phyloP scores from a whole-genome alignment of 2,329 filamentous ascomycete species.

The Sarocladiaceae sp. region DNA sequence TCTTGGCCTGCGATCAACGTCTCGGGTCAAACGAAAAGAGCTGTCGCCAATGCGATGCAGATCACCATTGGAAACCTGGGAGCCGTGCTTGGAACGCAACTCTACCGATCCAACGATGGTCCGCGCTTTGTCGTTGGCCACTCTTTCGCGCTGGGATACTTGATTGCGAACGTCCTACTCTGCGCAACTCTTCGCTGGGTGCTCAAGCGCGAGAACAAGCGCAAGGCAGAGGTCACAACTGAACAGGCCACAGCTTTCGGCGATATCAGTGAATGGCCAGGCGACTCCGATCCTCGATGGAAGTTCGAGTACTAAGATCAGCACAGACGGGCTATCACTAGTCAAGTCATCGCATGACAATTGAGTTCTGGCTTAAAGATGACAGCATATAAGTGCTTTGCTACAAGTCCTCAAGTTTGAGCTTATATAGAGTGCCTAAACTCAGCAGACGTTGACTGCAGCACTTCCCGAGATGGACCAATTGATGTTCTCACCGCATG shows the following conservation, averaged over 20 bases:
- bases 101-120: conserved; percentile 57
- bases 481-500: conserved; percentile 48
- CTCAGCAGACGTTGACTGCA: conserved; percentile 35
- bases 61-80: conserved; percentile 69
- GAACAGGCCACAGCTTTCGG: conserved; percentile 42
- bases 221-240: conserved; percentile 36
- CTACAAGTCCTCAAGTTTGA: too few species aligned
- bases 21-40: conserved; percentile 65
- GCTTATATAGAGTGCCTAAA: too few species aligned
- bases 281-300: conserved; percentile 62
- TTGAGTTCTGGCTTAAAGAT: neutral
- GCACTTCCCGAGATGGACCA: conserved; percentile 46
- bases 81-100: conserved; percentile 64
- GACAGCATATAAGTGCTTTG: neutral
- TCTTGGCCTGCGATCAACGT: conserved; percentile 72
- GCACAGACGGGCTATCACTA: too few species aligned
- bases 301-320: conserved; percentile 59
- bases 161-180: conserved; percentile 53
- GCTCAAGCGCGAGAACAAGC: conserved; percentile 54
- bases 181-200: conserved; percentile 48
- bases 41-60: conserved; percentile 65
- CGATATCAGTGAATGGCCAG: conserved; percentile 49
- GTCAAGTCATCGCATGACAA: too few species aligned
- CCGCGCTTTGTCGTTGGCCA: conserved; percentile 65
- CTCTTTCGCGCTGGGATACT: conserved; percentile 60